Conservation (phyloP, 331 rosid species). For the Prunus yedoensis region DNA sequence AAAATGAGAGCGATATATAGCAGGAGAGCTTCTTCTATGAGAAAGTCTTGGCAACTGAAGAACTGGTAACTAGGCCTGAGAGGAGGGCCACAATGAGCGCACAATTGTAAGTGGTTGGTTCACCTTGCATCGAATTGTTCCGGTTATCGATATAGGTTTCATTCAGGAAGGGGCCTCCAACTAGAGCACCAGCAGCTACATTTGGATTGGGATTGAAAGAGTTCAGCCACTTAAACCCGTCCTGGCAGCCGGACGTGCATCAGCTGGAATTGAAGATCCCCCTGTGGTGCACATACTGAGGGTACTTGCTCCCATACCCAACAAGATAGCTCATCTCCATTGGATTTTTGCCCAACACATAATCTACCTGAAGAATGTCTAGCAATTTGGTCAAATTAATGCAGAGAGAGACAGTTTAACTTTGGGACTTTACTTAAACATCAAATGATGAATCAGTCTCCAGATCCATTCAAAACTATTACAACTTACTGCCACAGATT, state of each 20-base stretch:
- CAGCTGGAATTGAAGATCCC: conserved; percentile 68
- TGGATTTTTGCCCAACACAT: conserved; percentile 55
- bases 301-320: conserved; percentile 54
- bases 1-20: neutral
- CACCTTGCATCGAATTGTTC: conserved; percentile 58
- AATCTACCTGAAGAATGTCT: conserved; percentile 49
- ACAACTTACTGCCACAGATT: conserved; percentile 5
- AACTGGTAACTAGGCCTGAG: conserved; percentile 54
- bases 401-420: neutral
- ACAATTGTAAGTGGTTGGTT: conserved; percentile 53
- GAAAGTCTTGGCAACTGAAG: conserved; percentile 36
- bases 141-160: conserved; percentile 54
- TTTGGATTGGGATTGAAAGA: conserved; percentile 50
- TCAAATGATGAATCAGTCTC: too few species aligned
- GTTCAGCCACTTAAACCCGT: conserved; percentile 61
- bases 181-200: conserved; percentile 65
- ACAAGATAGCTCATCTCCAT: conserved; percentile 63
- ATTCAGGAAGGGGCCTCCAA: conserved; percentile 66
- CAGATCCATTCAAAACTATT: neutral
- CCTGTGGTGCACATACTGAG: conserved; percentile 59
- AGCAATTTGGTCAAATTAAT: neutral
- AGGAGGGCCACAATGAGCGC: conserved; percentile 66
- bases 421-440: too few species aligned
- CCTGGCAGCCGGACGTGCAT: conserved; percentile 50
- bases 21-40: conserved; percentile 12